phyloP scores from a whole-genome alignment of 192 early-diverging fungal species.

The Umbelopsis sp. region DNA sequence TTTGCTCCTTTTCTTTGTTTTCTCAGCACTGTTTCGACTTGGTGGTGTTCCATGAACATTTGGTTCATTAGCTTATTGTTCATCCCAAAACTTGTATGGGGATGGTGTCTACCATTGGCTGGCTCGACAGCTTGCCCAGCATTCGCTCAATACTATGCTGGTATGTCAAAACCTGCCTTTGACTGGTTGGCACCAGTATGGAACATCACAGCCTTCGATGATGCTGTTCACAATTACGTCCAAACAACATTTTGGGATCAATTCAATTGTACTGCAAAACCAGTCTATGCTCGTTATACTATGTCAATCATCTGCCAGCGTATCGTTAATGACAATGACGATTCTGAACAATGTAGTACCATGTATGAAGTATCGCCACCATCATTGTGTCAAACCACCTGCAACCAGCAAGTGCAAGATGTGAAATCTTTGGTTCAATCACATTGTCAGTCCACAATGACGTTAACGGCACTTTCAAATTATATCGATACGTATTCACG shows the following conservation, averaged over 20 bases:
- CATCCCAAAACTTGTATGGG: slow-evolving; percentile 1
- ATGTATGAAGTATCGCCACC: slow-evolving; percentile 22
- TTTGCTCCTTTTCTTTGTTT: background rate
- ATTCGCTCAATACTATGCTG: slow-evolving; percentile 27
- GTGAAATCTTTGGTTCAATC: slow-evolving; percentile 2
- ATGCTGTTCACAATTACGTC: slow-evolving; percentile 1
- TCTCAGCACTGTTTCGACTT: background rate
- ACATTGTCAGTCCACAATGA: background rate
- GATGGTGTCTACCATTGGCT: slow-evolving; percentile 12
- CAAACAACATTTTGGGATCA: slow-evolving; percentile 22
- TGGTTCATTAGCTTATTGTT: background rate
- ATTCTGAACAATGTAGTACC: slow-evolving; percentile 24
- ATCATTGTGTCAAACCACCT: slow-evolving; percentile 26
- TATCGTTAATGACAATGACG: slow-evolving; percentile 19
- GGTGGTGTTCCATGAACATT: background rate
- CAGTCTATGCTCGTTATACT: slow-evolving; percentile 29
- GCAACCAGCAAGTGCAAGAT: slow-evolving; percentile 12
- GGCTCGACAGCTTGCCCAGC: slow-evolving; percentile 24
- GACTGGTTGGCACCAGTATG: slow-evolving; percentile 18
- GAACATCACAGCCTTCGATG: slow-evolving; percentile 26
- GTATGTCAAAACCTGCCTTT: background rate
- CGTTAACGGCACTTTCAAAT: background rate
- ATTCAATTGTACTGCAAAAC: slow-evolving; percentile 2
- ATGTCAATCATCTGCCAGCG: slow-evolving; percentile 22
- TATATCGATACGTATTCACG: background rate